Percentiles rank a stretch among this genome's conserved stretches.
Evolutionary conservation across 2,329 filamentous ascomycete genomes (phyloP).

Genomic region (Fusarium secorum): DNA sequence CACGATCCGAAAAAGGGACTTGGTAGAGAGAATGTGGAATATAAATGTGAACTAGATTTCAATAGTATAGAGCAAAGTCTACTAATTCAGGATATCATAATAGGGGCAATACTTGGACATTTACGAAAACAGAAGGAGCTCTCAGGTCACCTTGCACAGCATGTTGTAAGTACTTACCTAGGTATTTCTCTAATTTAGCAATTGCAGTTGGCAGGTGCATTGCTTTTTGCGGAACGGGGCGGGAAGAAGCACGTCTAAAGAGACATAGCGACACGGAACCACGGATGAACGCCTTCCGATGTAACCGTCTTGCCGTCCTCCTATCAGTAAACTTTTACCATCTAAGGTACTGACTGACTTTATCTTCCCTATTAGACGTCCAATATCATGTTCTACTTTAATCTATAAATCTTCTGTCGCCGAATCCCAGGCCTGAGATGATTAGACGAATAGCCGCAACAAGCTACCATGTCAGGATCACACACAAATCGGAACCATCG

Average conservation of each 20-base stretch:
- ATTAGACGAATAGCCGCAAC: background rate
- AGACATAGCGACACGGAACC: conserved; percentile 6
- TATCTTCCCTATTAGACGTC: background rate
- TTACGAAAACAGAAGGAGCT: background rate
- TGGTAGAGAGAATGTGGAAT: background rate
- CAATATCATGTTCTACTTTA: background rate
- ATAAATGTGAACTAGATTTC: background rate
- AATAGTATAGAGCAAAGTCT: background rate
- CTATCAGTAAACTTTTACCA: background rate
- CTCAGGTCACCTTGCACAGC: background rate
- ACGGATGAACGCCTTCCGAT: conserved; percentile 20
- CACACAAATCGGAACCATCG: background rate
- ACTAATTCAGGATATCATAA: background rate
- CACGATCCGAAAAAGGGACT: background rate
- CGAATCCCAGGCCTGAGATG: background rate
- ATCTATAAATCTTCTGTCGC: background rate
- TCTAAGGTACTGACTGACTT: background rate
- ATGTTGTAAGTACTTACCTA: background rate
- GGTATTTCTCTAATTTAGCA: background rate
- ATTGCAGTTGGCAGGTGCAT: conserved; percentile 4
- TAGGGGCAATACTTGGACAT: background rate
- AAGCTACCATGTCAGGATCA: background rate
- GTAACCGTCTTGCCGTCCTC: conserved; percentile 26
- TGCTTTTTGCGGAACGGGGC: conserved; percentile 13
- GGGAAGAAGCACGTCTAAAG: conserved; percentile 11